A percentile compares a stretch with the other conserved stretches of the same genome.
These are phyloP conservation scores for Mycena sp. DNA, from an alignment of 1,284 basidiomycete species.

Conservation along the genomic window DNA sequence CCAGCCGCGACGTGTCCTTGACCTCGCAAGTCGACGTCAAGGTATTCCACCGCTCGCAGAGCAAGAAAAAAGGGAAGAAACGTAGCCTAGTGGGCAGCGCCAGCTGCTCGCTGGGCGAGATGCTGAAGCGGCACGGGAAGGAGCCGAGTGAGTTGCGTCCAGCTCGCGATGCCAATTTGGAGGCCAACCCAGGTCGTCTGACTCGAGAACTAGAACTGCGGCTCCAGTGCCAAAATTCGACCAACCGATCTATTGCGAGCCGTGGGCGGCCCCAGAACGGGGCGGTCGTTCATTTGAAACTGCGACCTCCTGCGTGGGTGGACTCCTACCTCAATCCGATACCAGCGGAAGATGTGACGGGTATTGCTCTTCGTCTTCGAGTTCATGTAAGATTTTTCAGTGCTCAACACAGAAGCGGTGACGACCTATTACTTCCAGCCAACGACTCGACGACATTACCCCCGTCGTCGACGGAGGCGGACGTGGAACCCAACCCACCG, in stretches of 20 bases:
- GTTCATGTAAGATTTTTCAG: background rate
- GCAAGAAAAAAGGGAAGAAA: conserved; percentile 68
- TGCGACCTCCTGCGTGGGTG: conserved; percentile 19
- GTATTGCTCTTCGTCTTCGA: conserved; percentile 19
- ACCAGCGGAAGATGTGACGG: conserved; percentile 16
- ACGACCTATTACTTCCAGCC: background rate
- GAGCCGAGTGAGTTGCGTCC: conserved; percentile 50
- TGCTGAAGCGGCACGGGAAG: conserved; percentile 56
- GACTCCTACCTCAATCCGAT: background rate
- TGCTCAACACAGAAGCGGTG: background rate
- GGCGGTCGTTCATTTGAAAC: conserved; percentile 19
- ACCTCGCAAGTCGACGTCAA: conserved; percentile 58
- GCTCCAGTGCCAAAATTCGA: conserved; percentile 42
- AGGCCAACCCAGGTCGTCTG: conserved; percentile 17
- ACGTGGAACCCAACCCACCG: background rate
- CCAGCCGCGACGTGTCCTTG: conserved; percentile 50
- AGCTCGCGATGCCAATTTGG: background rate
- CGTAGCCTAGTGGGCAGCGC: conserved; percentile 61
- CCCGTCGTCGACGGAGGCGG: conserved; percentile 15
- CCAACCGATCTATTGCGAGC: conserved; percentile 21
- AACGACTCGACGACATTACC: conserved; percentile 17
- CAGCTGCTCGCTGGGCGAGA: conserved; percentile 58
- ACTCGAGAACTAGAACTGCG: conserved; percentile 51
- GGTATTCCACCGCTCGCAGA: conserved; percentile 61
- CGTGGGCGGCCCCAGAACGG: conserved; percentile 29